Percentiles rank a stretch among this genome's conserved stretches.
Evolutionary conservation across 371 early-diverging fungal species (phyloP).

Genomic region (Syncephalastrum sp.): DNA sequence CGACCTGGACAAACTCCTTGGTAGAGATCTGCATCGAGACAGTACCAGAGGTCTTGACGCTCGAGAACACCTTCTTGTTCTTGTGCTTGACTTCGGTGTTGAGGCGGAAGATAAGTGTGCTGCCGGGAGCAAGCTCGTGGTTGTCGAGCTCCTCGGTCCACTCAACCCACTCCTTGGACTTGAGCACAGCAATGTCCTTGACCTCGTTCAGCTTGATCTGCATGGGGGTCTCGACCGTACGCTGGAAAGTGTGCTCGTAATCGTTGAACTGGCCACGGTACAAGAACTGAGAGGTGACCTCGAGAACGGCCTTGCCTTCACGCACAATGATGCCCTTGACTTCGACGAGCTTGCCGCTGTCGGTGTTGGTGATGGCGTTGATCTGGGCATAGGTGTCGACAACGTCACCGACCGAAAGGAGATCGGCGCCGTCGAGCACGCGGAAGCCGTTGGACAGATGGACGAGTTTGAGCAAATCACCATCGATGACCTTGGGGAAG

Average conservation of each 20-base stretch:
- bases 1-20: constrained; percentile 83
- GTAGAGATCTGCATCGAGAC: constrained; percentile 84
- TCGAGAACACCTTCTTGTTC: constrained; percentile 68
- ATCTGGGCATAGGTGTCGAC: constrained; percentile 79
- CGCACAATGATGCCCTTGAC: constrained; percentile 78
- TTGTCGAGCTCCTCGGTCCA: constrained; percentile 69
- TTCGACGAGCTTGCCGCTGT: constrained; percentile 89
- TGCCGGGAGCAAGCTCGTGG: constrained; percentile 63
- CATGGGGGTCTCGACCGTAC: constrained; percentile 82
- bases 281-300: constrained; percentile 85
- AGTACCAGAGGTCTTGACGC: constrained; percentile 76
- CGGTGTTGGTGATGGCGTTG: constrained; percentile 80
- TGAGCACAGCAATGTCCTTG: constrained; percentile 87
- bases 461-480: constrained; percentile 89
- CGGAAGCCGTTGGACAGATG: constrained; percentile 95
- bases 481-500: constrained; percentile 92
- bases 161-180: constrained; percentile 90
- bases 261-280: constrained; percentile 89
- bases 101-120: constrained; percentile 82
- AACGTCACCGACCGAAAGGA: constrained; percentile 82
- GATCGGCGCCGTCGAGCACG: constrained; percentile 75
- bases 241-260: constrained; percentile 82
- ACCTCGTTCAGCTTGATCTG: constrained; percentile 71
- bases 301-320: constrained; percentile 66
- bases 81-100: constrained; percentile 79